Evolutionary conservation across 192 early-diverging fungal genomes (phyloP), one percentile per base, ranked within the genome.

Genomic region (Glomus cerebriforme): DNA sequence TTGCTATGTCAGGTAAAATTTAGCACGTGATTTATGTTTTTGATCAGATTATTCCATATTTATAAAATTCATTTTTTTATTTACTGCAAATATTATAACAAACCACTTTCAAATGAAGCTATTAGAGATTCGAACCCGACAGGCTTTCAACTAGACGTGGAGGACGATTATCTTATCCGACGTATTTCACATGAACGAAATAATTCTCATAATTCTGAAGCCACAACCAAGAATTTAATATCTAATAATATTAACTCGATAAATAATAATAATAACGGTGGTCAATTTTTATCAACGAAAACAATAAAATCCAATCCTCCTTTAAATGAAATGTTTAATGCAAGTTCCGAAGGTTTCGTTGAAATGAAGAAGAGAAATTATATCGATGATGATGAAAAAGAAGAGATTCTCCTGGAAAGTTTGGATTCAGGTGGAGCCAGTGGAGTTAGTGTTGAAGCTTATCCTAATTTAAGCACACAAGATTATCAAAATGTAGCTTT

Each of bases 401-500:
- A 79, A 59, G 83, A 82, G 76, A 67, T 79, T 67, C 19, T 32
- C 2, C 37, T 77, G 47, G 45, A 79, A 22, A 67, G 77, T 58
- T 43, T 37, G 9, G n/a, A 64, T 13, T 32, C 26, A 5, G 26
- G 13, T 8, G 9, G 24, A 29, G 59, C 34, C 39, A 45, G 62
- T 34, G 45, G 39, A 59, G 31, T 34, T 64, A 54, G 47, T 22
- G 22, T 67, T 45, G 34, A 72, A 39, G n/a, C 78, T 77, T 75
- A 59, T 34, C 73, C 49, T 22, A 29, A 59, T 35, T 62, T 75
- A 15, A 78, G 26, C 31, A 69, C 19, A 24, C 59, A 73, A 60
- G 83, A 84, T 54, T 45, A 58, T 34, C 70, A 72, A n/a, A 90
- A 91, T 78, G 79, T 92, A 49, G 64, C 83, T 13, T 79, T 92